These are phyloP conservation scores for Fusarium phyllophilum DNA, from an alignment of 2,329 filamentous ascomycete genomes.

Conservation along the genomic window DNA sequence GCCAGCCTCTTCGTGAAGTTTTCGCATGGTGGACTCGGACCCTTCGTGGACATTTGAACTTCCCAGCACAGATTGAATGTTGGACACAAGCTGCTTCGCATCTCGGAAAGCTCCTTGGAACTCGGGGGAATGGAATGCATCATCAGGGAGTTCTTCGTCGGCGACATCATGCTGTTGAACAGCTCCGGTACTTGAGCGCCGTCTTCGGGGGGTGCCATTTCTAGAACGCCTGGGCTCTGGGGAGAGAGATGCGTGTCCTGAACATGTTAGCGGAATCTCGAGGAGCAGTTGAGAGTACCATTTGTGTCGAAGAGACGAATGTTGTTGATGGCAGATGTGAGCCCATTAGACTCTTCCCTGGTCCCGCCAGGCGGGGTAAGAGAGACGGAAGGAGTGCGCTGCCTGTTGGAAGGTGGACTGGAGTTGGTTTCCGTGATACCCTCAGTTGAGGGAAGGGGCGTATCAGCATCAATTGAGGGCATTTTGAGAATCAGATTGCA, in stretches of 20 bases:
- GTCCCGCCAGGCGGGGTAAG: conserved; percentile 5
- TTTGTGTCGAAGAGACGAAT: conserved; percentile 16
- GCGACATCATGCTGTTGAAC: conserved; percentile 34
- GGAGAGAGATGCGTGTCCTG: conserved; percentile 10
- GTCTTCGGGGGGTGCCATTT: not conserved
- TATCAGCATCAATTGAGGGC: not conserved
- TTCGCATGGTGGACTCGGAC: conserved; percentile 52
- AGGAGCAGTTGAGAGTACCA: not conserved
- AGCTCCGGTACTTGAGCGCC: conserved; percentile 18
- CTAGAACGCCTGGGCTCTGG: conserved; percentile 8
- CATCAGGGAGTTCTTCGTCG: conserved; percentile 48
- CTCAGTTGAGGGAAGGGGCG: conserved; percentile 2
- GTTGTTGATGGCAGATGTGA: not conserved
- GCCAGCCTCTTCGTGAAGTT: conserved; percentile 48
- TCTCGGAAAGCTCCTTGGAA: conserved; percentile 50
- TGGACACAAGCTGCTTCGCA: conserved; percentile 47
- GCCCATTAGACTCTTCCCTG: not conserved
- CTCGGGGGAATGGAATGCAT: conserved; percentile 49
- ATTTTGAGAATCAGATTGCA: not conserved
- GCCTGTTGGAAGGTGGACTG: not conserved
- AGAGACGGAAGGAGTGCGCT: conserved; percentile 32
- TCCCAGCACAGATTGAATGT: conserved; percentile 47
- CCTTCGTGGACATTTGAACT: conserved; percentile 50
- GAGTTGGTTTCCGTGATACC: not conserved
- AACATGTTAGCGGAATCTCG: not conserved